Evolutionary conservation across 177 flowering plant genomes (phyloP), one percentile per base, ranked within the genome.

Genomic region (Tripterygium wilfordii): DNA sequence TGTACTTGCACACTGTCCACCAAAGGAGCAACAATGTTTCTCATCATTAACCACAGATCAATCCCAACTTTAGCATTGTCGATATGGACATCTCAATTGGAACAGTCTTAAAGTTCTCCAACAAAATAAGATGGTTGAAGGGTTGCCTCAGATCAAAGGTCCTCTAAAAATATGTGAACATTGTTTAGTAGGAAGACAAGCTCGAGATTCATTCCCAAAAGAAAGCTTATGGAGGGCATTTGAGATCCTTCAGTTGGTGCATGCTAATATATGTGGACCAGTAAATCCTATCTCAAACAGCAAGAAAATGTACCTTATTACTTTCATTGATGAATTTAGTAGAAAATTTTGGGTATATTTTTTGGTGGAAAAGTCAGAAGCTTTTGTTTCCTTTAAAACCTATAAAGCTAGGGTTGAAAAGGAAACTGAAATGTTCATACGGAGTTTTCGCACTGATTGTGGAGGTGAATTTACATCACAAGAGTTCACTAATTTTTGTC

Each of bases 151-250:
- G 10, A 17, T 46, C n/a, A 4, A 5, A 17, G 29, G 25, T 5
- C 31, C 55, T 28, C 20, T 5, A 9, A 23, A 3, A 4, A 5
- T 16, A 13, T 45, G 45, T 45, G n/a, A 10, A 0, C 29, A 45
- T 24, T 54, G 44, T 22, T 13, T 54, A 2, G 15, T 5, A 0
- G 38, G 51, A 1, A 45, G 37, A 45, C 50, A 54, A 36, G 44
- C 45, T 8, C 2, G 30, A 17, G 49, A 49, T 10, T 15, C 42
- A 2, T 42, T 58, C 3, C 56, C 56, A 10, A 49, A 58, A 40
- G 35, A 28, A 21, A 58, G 62, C 29, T 27, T 20, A 7, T 58
- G 56, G 56, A 43, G 56, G 36, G 62, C 55, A 42, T 5, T 8
- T 5, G 3, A 38, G 42, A 18, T 3, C 17, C 16, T 50, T 45